Conservation (phyloP, 768 basidiomycete species). For the Lactarius hengduanensis region DNA sequence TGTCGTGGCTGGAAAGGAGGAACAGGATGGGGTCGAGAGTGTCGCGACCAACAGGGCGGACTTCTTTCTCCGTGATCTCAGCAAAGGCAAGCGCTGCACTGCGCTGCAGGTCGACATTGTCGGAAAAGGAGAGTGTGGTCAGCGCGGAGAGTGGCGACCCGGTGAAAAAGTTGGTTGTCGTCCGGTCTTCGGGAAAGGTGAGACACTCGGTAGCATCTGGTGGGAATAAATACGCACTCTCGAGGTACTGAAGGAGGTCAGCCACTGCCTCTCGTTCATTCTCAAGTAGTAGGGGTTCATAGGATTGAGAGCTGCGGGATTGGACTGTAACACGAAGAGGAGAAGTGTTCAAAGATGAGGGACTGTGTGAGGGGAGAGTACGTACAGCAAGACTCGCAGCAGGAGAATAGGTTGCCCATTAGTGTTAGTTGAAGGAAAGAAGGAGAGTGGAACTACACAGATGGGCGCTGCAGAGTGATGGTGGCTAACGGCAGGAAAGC, state of each 20-base stretch:
- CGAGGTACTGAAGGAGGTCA: slow-evolving; percentile 94
- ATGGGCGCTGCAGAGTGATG: slow-evolving; percentile 18
- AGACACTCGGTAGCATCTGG: neutral
- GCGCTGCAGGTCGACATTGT: slow-evolving; percentile 98
- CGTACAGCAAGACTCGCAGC: slow-evolving; percentile 83
- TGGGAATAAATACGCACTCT: slow-evolving; percentile 61
- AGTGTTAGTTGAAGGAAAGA: slow-evolving; percentile 8
- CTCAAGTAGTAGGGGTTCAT: slow-evolving; percentile 83
- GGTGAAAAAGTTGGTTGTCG: slow-evolving; percentile 97
- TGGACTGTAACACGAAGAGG: slow-evolving; percentile 48
- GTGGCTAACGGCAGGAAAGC: slow-evolving; percentile 16
- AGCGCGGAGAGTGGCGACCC: slow-evolving; percentile 90
- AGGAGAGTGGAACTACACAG: slow-evolving; percentile 5
- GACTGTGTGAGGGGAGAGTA: slow-evolving; percentile 27
- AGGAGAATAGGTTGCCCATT: slow-evolving; percentile 79
- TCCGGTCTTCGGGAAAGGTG: slow-evolving; percentile 68
- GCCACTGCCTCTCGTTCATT: slow-evolving; percentile 98
- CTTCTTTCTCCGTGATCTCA: slow-evolving; percentile 99
- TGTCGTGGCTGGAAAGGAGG: slow-evolving; percentile 94
- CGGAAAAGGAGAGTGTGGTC: slow-evolving; percentile 96
- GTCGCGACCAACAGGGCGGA: slow-evolving; percentile 92
- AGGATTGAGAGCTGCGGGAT: slow-evolving; percentile 80
- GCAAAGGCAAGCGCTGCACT: slow-evolving; percentile 98
- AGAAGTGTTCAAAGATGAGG: slow-evolving; percentile 9
- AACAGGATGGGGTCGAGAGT: slow-evolving; percentile 98